Percentiles rank a stretch among this genome's conserved stretches.
Evolutionary conservation across 352 stramenopile genomes (phyloP).

Genomic region (Labyrinthula sp.): DNA sequence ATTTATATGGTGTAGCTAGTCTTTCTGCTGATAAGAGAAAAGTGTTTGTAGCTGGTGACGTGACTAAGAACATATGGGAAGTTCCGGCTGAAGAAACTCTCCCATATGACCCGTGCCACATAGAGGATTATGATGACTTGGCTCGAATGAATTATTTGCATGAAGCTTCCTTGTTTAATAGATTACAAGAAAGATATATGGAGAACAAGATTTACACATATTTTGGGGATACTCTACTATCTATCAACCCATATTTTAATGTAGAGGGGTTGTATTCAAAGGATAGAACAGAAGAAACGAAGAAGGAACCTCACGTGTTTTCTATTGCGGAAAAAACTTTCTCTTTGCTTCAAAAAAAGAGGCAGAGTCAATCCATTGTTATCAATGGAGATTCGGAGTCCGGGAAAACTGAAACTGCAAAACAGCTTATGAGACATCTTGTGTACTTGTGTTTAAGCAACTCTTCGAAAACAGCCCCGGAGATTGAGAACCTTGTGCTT

Average conservation of each 20-base stretch:
- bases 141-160: slow-evolving; percentile 67
- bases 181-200: slow-evolving; percentile 52
- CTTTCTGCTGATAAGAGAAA: too few species aligned
- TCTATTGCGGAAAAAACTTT: too few species aligned
- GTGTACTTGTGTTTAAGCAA: too few species aligned
- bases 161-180: slow-evolving; percentile 51
- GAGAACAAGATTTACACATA: slow-evolving; percentile 57
- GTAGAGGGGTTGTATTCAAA: slow-evolving; percentile 69
- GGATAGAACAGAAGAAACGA: too few species aligned
- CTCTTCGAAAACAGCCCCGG: too few species aligned
- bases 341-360: too few species aligned
- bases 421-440: too few species aligned
- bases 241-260: slow-evolving; percentile 72
- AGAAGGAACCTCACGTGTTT: too few species aligned
- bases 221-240: slow-evolving; percentile 64
- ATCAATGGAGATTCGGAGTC: slow-evolving; percentile 70
- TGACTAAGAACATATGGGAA: slow-evolving; percentile 6
- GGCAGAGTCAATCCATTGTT: slow-evolving; percentile 74
- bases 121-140: slow-evolving; percentile 55
- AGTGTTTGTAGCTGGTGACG: too few species aligned
- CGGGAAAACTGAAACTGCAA: slow-evolving; percentile 86
- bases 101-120: slow-evolving; percentile 45
- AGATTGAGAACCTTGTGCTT: slow-evolving; percentile 44
- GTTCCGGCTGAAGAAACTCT: slow-evolving; percentile 1
- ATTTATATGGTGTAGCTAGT: too few species aligned